Evolutionary conservation across 805 yeast genomes (phyloP), one percentile per base, ranked within the genome.

Genomic region (Metschnikowia anglica): DNA sequence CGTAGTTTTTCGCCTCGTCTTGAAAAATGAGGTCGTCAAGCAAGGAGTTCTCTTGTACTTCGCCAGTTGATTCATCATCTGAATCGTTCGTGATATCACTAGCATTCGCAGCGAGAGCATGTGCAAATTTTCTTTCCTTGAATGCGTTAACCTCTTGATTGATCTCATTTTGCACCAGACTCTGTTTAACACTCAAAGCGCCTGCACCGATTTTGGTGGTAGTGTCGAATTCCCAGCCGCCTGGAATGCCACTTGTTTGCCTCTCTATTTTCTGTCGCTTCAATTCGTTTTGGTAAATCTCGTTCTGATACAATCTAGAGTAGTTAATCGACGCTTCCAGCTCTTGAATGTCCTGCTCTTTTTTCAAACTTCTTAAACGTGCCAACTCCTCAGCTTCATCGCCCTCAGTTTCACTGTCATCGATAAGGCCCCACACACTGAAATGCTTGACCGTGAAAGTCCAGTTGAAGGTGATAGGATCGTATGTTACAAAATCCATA

Each of bases 351-450:
- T 66, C 70, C 43, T 68, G 72, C 39, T 59, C 52, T 39, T 66
- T 55, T 40, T 66, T 64, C 41, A 65, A 41, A 11, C 44, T 58
- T 27, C 54, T 35, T 32, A 78, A 72, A 28, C 75, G 77, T 13
- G 43, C 41, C 25, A 30, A 27, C 9, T 53, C 51, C 7, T 51
- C 46, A 10, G 41, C 31, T 29, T 52, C 55, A 13, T 49, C 51
- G 11, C 70, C 81, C 30, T 74, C 80, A 17, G 74, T 80, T 19
- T 83, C 88, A 24, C 54, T 48, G 19, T 51, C 56, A 50, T 81
- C 85, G 13, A 83, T 74, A 28, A 93, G 65, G 5, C 98, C 98
- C 97, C 97, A 93, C 5, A 86, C 79, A 67, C 96, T 88, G 57
- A 93, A 93, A 67, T 93, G 99, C 52, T 85, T 81, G 7, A 90